Base-by-base conservation (phyloP, 2,329 filamentous ascomycete genomes). In the Neophaeococcomyces mojaviensis region DNA sequence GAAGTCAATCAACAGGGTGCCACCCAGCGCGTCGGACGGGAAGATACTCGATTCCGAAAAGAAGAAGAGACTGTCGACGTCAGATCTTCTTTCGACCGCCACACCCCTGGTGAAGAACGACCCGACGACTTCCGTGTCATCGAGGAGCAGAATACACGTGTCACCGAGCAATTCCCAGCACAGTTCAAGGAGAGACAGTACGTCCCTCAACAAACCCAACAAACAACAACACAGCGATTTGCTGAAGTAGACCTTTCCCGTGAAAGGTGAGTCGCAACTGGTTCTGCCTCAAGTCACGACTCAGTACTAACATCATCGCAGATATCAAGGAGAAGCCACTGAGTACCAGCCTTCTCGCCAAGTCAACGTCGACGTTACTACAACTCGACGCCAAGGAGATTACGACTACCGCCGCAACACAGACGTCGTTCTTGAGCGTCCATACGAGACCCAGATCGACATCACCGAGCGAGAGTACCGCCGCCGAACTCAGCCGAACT, bases 21-120 rank as follows among this genome's bases (percentile, higher is more conserved):
- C 62, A 65, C 81, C 73, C 77, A 83, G 75, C 81, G 82, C 83
- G 84, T 86, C 86, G 89, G 89, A 94, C 89, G 88, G 88, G 88
- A 94, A 89, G 88, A 86, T 88, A 87, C 84, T 84, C 82, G 81
- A 74, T 74, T 78, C 76, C 72, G 76, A 73, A 82, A 88, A 75
- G 49, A 57, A 44, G 86, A 94, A 80, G 86, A 94, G 77, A 79
- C 94, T 74, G 84, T 44, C 32, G 39, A 43, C 39, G 39, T 43
- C 20, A 28, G 85, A 69, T 80, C 86, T 74, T 81, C 89, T 70
- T 78, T 73, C 69, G 74, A 81, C 73, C 81, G 76, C 75, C 82
- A 81, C 78, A 79, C 83, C 74, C 48, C 44, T 40, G 44, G 43
- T 44, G 78, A 76, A 68, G 74, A 73, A 71, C 73, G 73, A 54